phyloP scores from a whole-genome alignment of 164 flowering plant genomes.

The Liquidambar formosana region DNA sequence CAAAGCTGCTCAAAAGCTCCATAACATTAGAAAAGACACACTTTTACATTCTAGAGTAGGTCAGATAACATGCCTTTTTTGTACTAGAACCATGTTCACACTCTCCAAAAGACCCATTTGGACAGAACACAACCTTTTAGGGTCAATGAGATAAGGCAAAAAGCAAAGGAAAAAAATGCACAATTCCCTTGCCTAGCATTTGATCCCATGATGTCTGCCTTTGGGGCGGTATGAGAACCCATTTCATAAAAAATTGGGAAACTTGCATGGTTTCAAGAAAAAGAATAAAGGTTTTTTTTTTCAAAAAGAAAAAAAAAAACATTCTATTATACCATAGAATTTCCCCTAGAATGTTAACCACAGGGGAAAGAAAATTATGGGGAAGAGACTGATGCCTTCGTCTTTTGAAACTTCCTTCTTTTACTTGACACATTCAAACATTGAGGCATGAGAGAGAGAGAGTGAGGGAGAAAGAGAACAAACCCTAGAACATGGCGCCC shows the following conservation, averaged over 20 bases:
- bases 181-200: constrained; percentile 14
- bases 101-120: not conserved
- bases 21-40: not conserved
- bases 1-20: constrained; percentile 9
- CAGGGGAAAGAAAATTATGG: constrained; percentile 26
- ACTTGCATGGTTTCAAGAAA: constrained; percentile 11
- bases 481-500: constrained; percentile 99
- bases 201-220: constrained; percentile 43
- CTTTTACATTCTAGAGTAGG: not conserved
- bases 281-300: too few species aligned
- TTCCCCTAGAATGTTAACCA: too few species aligned
- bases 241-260: constrained; percentile 11
- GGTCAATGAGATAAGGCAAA: not conserved
- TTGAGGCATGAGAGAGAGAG: not conserved
- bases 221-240: constrained; percentile 17
- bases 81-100: not conserved
- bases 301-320: constrained; percentile 7
- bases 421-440: not conserved
- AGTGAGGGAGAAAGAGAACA: constrained; percentile 32
- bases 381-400: constrained; percentile 12
- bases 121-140: not conserved
- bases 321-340: constrained; percentile 1
- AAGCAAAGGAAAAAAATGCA: constrained; percentile 5
- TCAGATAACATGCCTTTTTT: not conserved
- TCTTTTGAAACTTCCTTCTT: constrained; percentile 3